A percentile compares a stretch with the other conserved stretches of the same genome.
phyloP scores from a whole-genome alignment of 1,284 basidiomycete genomes.

The Retiboletus flavoniger region DNA sequence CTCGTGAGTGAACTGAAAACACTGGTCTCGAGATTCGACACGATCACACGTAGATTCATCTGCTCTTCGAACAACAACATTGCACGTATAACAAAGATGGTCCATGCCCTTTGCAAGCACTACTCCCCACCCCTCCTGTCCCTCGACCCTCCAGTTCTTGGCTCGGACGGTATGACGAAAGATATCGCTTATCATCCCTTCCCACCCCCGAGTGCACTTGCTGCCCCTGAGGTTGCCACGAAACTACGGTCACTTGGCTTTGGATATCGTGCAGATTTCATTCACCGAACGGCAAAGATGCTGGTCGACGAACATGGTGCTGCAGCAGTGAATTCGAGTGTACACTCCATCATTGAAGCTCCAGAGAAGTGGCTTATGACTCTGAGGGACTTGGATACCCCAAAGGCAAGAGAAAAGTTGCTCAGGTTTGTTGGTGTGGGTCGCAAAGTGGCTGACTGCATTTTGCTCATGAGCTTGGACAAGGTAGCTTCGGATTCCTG shows the following conservation, averaged over 20 bases:
- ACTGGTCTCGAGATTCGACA: conserved; percentile 9
- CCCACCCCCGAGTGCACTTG: conserved; percentile 72
- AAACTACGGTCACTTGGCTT: conserved; percentile 84
- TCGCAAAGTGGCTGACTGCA: conserved; percentile 94
- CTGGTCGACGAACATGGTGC: conserved; percentile 59
- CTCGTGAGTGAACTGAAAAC: conserved; percentile 58
- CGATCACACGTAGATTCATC: conserved; percentile 71
- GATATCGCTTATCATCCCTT: conserved; percentile 74
- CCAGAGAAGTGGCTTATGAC: conserved; percentile 61
- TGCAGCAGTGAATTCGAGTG: conserved; percentile 7
- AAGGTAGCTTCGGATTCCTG: conserved; percentile 53
- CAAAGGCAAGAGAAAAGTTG: conserved; percentile 70
- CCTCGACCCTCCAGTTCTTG: conserved; percentile 42
- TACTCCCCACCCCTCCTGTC: conserved; percentile 69
- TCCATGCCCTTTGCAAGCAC: conserved; percentile 68
- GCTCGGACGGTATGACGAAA: conserved; percentile 25
- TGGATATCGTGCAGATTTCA: conserved; percentile 92
- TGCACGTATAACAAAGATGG: conserved; percentile 85
- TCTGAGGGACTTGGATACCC: conserved; percentile 54
- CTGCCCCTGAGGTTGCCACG: conserved; percentile 58
- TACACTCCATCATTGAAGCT: conserved; percentile 36
- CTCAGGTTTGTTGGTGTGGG: conserved; percentile 89
- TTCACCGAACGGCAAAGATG: conserved; percentile 81
- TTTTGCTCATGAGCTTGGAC: conserved; percentile 93
- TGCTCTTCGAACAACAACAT: conserved; percentile 99